Evolutionary conservation across 768 basidiomycete genomes (phyloP), one percentile per base, ranked within the genome.

Genomic region (Tylopilus sp.): DNA sequence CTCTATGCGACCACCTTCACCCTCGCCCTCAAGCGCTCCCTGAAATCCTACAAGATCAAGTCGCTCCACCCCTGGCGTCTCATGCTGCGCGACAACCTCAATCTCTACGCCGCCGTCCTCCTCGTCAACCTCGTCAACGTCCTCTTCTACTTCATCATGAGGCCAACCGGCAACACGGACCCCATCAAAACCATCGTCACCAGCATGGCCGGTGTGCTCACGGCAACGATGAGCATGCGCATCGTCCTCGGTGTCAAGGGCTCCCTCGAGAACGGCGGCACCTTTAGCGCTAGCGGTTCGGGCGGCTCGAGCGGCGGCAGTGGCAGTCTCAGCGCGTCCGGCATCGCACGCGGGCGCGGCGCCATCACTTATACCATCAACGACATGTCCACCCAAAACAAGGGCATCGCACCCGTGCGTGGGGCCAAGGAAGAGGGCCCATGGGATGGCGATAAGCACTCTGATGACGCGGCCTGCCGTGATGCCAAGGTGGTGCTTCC

Each of bases 61-160:
- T 78, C 72, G 2, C 70, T 90, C 50, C 77, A 74, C 50, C 75
- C 78, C 28, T 92, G 90, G 90, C 89, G 91, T 64, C 77, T 92
- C 60, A 92, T 92, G 89, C 86, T 92, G 55, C 88, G 91, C 55
- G 90, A 92, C 66, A 87, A 89, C 16, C 81, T 92, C 59, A 92
- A 92, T 72, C 82, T 92, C 54, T 92, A 92, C 63, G 87, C 81
- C 52, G 85, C 90, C 31, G 81, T 92, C 68, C 86, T 83, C 77
- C 60, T 85, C 59, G 86, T 92, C 60, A 90, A 93, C 78, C 78
- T 89, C 71, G 76, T 78, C 73, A 93, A 92, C 75, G 78, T 89
- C 67, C 71, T 91, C 67, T 93, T 91, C 78, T 92, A 88, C 86
- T 91, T 93, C 73, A 82, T 88, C 72, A 81, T 86, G 68, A 83